These are phyloP conservation scores for Neurospora sp. DNA, from an alignment of 495 filamentous ascomycete species.

Conservation along the genomic window DNA sequence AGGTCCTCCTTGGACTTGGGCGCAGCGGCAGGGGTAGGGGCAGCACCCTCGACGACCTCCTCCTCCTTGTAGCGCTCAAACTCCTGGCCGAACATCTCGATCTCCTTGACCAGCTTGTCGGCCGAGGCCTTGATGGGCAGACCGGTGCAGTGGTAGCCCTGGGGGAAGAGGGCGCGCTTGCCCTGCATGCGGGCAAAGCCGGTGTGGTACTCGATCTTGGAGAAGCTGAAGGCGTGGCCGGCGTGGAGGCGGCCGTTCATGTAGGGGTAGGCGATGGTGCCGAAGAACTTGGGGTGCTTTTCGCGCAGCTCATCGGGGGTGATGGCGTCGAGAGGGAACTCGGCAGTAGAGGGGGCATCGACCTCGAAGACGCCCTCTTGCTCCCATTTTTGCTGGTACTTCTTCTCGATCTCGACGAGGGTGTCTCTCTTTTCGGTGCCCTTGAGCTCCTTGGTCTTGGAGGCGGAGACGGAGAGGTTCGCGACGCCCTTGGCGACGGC, in stretches of 20 bases:
- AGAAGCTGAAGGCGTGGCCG: slow-evolving; percentile 81
- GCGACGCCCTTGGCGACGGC: slow-evolving; percentile 27
- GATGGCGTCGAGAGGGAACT: slow-evolving; percentile 62
- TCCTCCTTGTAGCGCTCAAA: slow-evolving; percentile 68
- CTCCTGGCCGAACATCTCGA: slow-evolving; percentile 77
- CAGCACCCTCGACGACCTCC: slow-evolving; percentile 28
- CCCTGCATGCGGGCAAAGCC: slow-evolving; percentile 82
- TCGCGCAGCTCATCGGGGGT: slow-evolving; percentile 62
- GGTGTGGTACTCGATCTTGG: slow-evolving; percentile 77
- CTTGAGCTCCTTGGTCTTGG: slow-evolving; percentile 44
- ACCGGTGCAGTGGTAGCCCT: slow-evolving; percentile 92
- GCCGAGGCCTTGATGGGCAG: slow-evolving; percentile 98
- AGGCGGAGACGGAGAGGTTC: slow-evolving; percentile 26
- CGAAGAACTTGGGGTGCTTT: slow-evolving; percentile 84
- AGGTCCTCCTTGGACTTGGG: slow-evolving; percentile 52
- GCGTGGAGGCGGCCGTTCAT: slow-evolving; percentile 94
- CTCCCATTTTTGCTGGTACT: slow-evolving; percentile 82
- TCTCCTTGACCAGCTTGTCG: slow-evolving; percentile 84
- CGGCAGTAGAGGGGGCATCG: slow-evolving; percentile 66
- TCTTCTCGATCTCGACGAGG: slow-evolving; percentile 80
- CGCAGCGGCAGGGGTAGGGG: slow-evolving; percentile 13
- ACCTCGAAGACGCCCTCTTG: slow-evolving; percentile 69
- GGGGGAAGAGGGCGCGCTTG: slow-evolving; percentile 73
- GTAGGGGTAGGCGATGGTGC: slow-evolving; percentile 86
- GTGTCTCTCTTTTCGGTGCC: slow-evolving; percentile 86